Conservation (phyloP, 2,329 filamentous ascomycete species). For the Cladophialophora exuberans region DNA sequence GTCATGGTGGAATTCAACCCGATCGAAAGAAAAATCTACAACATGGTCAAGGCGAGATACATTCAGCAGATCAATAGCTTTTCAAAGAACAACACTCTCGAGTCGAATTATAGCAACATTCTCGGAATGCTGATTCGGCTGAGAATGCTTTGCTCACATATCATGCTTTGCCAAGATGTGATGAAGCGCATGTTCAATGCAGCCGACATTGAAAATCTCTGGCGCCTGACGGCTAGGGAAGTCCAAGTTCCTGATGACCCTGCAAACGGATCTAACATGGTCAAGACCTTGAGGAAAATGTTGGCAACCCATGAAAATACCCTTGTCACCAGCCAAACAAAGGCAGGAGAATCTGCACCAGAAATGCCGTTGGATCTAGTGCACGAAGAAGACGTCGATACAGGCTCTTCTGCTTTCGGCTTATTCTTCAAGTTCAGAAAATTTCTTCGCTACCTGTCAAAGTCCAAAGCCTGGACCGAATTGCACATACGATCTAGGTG, state of each 20-base stretch:
- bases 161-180: slow-evolving; percentile 51
- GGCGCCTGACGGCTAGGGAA: slow-evolving; percentile 36
- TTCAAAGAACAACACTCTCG: slow-evolving; percentile 29
- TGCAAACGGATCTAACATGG: slow-evolving; percentile 37
- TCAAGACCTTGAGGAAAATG: slow-evolving; percentile 34
- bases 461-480: slow-evolving; percentile 23
- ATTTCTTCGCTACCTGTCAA: slow-evolving; percentile 23
- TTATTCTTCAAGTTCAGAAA: slow-evolving; percentile 26
- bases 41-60: slow-evolving; percentile 53
- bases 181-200: slow-evolving; percentile 50
- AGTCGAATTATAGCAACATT: slow-evolving; percentile 43
- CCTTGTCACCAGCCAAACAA: slow-evolving; percentile 17
- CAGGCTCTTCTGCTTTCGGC: slow-evolving; percentile 6
- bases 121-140: slow-evolving; percentile 54
- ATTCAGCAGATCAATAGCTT: slow-evolving; percentile 46
- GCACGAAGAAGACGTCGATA: background rate
- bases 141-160: slow-evolving; percentile 56
- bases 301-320: slow-evolving; percentile 12
- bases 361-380: slow-evolving; percentile 1
- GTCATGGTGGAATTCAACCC: slow-evolving; percentile 54
- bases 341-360: background rate
- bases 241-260: slow-evolving; percentile 20
- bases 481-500: slow-evolving; percentile 33
- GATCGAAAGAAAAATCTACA: slow-evolving; percentile 58
- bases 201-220: slow-evolving; percentile 51